Percentiles rank a stretch among this genome's conserved stretches.
These are phyloP conservation scores for Aureobasidium mangrovei DNA, from an alignment of 2,329 filamentous ascomycete species.

Conservation along the genomic window DNA sequence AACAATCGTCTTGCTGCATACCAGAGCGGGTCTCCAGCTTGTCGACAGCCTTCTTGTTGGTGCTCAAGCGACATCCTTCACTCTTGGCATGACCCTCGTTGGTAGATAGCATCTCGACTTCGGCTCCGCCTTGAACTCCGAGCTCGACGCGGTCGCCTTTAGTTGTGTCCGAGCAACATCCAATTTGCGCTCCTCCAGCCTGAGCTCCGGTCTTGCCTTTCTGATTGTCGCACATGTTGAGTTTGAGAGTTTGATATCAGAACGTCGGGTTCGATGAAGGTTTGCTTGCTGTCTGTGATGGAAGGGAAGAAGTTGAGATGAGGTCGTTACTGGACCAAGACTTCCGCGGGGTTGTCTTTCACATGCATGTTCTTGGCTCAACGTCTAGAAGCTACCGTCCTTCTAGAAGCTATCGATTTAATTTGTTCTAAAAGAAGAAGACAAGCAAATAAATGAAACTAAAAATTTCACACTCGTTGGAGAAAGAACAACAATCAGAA, in stretches of 20 bases:
- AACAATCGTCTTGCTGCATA: no score
- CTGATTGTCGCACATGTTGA: neutral
- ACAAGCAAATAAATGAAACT: no score
- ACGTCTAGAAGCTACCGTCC: no score
- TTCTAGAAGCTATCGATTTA: no score
- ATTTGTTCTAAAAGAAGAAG: no score
- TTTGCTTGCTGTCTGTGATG: neutral
- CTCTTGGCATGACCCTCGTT: neutral
- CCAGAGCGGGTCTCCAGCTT: neutral
- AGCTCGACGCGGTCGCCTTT: neutral
- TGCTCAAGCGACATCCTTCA: neutral
- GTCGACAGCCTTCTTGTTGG: neutral
- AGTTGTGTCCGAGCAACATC: neutral
- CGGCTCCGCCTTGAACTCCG: neutral
- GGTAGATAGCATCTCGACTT: neutral
- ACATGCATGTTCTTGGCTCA: no score
- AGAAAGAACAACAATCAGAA: neutral
- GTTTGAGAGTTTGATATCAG: no score
- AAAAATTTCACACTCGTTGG: no score
- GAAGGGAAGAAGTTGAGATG: neutral
- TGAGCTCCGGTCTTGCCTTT: neutral
- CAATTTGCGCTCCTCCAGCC: neutral
- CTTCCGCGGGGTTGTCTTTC: no score
- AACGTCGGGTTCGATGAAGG: no score
- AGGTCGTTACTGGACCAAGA: neutral